Evolutionary conservation across 345 rosid genomes (phyloP), one percentile per base, ranked within the genome.

Genomic region (Brassica nigra): DNA sequence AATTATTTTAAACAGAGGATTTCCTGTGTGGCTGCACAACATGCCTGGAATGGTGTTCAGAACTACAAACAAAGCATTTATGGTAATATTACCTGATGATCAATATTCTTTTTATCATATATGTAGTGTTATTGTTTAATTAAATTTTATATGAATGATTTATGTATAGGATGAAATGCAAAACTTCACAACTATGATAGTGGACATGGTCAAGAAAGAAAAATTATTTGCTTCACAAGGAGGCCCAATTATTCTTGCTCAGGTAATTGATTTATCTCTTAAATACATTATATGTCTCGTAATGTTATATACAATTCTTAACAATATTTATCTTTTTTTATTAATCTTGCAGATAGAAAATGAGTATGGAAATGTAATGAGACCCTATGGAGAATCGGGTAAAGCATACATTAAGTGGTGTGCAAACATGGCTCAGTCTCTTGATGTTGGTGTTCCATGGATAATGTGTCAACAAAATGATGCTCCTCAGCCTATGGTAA

Each of bases 121-220:
- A 34, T 34, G 37, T 1, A 34, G 16, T 18, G 20, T 2, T 14
- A 9, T 0, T 30, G 0, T 37, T 3, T 67, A 12, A 44, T 33
- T 42, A 5, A 16, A 14, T 39, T 14, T 16, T 11, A 11, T 23
- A 12, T 15, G 37, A 8, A 34, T 29, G 7, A 4, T 36, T 16
- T 16, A 8, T 31, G 67, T 39, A 6, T 33, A 85, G 92, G 78
- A 82, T 57, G 94, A 90, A 68, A 93, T 93, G 98, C 79, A 90
- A 79, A 91, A 86, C 4, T 93, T 90, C 52, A 89, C 92, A 6
- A 74, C 85, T 1, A 44, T 83, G 76, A 90, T 93, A 9, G 47
- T 39, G 10, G 47, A 39, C 12, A 39, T 39, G 47, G 47, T 39
- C 47, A 39, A 39, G 47, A 39, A 39, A 39, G 47, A 39, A 39